phyloP scores from a whole-genome alignment of 2,329 filamentous ascomycete genomes.

The Fusarium pseudoanthophilum region DNA sequence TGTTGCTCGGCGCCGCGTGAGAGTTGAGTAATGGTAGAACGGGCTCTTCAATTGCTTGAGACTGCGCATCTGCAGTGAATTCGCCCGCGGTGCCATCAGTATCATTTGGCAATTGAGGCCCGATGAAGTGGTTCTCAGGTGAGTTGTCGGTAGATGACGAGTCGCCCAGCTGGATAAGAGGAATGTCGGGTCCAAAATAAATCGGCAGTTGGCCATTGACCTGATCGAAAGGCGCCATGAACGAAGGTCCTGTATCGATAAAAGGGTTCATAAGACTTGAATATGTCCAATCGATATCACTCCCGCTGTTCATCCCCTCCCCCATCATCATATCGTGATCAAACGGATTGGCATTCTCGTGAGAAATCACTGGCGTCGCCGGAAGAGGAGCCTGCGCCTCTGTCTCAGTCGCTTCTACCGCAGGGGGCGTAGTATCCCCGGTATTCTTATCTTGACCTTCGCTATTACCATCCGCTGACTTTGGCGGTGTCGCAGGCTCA shows the following conservation, averaged over 20 bases:
- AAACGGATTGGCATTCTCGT: background rate
- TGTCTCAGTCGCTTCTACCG: background rate
- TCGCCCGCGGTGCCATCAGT: accelerated
- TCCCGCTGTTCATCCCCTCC: background rate
- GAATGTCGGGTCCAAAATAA: background rate
- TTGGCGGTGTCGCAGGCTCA: background rate
- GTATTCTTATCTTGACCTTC: background rate
- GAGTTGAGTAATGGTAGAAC: background rate
- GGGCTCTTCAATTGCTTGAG: background rate
- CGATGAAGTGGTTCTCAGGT: background rate
- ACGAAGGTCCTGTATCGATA: background rate
- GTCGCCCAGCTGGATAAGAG: background rate
- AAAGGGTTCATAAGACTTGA: background rate
- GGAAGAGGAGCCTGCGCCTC: background rate
- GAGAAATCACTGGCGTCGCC: background rate
- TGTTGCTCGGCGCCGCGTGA: background rate
- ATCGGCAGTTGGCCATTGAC: background rate
- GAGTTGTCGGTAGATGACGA: background rate
- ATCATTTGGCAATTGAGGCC: background rate
- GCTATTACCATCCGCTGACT: background rate
- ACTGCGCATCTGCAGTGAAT: background rate
- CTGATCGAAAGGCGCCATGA: background rate
- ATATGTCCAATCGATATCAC: background rate
- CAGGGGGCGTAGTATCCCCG: accelerated
- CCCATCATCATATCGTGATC: background rate